These are phyloP conservation scores for Rubia peregrina DNA, from an alignment of 305 asterid genomes.

Conservation along the genomic window DNA sequence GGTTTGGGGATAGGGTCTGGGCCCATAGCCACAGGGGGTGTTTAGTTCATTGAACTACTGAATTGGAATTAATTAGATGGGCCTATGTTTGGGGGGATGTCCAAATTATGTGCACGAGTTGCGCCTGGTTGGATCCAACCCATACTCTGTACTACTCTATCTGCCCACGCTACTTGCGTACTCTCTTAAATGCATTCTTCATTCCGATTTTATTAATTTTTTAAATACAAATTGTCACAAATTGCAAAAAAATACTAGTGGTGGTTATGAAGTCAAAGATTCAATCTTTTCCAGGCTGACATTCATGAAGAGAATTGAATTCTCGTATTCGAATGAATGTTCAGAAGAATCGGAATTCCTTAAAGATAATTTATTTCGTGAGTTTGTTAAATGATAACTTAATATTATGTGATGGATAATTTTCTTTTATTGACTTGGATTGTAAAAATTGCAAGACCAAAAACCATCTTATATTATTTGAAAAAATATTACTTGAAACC, in stretches of 20 bases:
- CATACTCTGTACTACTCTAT: slow-evolving; percentile 6
- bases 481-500: too few relatives aligned
- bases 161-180: neutral
- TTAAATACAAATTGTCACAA: neutral
- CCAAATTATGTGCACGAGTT: slow-evolving; percentile 38
- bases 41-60: slow-evolving; percentile 12
- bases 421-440: too few relatives aligned
- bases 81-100: slow-evolving; percentile 29
- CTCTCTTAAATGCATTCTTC: slow-evolving; percentile 11
- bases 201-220: neutral
- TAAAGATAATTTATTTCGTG: too few relatives aligned
- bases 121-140: slow-evolving; percentile 40
- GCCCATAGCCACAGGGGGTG: neutral
- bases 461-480: too few relatives aligned
- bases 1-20: neutral
- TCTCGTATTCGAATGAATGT: neutral
- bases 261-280: neutral
- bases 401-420: too few relatives aligned
- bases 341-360: too few relatives aligned
- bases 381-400: too few relatives aligned
- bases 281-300: neutral
- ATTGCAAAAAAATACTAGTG: neutral
- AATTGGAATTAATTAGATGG: slow-evolving; percentile 3
- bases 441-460: too few relatives aligned
- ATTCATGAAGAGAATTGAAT: neutral